Evolutionary conservation across 192 early-diverging fungal species (phyloP), one percentile per base, ranked within the genome.

Genomic region (Jimgerdemannia lactiflua): DNA sequence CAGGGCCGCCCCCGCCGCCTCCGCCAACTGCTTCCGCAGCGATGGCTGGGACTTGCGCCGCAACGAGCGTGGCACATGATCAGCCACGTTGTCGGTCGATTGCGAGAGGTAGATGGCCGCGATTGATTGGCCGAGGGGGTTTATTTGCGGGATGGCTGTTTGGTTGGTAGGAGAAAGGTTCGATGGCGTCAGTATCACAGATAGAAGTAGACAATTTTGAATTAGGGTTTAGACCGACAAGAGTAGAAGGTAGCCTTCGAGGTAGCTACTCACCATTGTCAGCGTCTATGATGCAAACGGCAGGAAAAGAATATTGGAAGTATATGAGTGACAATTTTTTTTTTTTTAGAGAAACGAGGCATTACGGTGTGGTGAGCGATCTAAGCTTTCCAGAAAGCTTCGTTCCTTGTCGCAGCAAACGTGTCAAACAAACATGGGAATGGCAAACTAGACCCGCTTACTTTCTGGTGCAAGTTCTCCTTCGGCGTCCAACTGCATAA

Each of bases 401-500:
- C 49, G 49, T 10, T 59, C 49, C 8, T 59, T 59, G 49, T 59
- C 14, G 49, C 14, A 10, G 8, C 49, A 29, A 29, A 29, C 29
- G 29, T 29, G 29, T 29, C 29, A 29, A 29, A 29, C 0, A 0
- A 29, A 29, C 29, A 29, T 29, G 29, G 29, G 29, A 29, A 29
- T 29, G 29, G 29, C 14, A 14, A 59, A 59, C 14, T 10, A 14
- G 49, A 59, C 14, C 49, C 65, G 71, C 40, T 42, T 80, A 65
- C 75, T 72, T 77, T 63, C 19, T 29, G 20, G 20, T 39, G 43
- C 18, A 43, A 66, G 65, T 4, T 63, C 79, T 54, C 77, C 79
- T 70, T 76, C 75, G 9, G 67, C 71, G 39, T 80, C 79, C 29
- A 80, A 42, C 79, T 80, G 69, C 9, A 54, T 1, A 71, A 18